Evolutionary conservation across 2,329 filamentous ascomycete species (phyloP), one percentile per base, ranked within the genome.

Genomic region (Talaromyces verruculosus): DNA sequence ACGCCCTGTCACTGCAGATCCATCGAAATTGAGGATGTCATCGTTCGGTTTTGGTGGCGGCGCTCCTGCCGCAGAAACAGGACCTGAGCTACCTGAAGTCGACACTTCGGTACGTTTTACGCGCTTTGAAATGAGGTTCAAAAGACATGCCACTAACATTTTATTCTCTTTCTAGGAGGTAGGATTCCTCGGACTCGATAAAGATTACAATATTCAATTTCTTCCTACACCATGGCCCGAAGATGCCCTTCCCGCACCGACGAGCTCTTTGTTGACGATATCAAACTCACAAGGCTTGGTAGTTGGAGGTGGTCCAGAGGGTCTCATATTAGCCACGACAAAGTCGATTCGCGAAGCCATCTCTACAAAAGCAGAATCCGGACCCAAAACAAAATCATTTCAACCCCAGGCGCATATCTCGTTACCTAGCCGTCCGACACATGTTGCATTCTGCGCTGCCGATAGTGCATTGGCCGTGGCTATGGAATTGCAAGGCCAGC

Each of bases 391-490:
- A 64, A 88, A 90, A 68, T 75, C 84, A 13, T 96, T 96, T 72
- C 82, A 87, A 67, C 90, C 93, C 2, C 88, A 94, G 75, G 82
- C 91, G 61, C 89, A 84, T 67, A 85, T 98, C 6, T 82, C 88
- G 1, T 84, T 96, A 72, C 87, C 91, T 10, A 85, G 88, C 73
- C 88, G 90, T 71, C 86, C 97, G 63, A 96, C 92, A 11, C 95
- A 99, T 76, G 84, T 99, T 22, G 88, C 89, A 17, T 99, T 99
- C 76, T 94, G 92, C 0, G 87, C 91, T n/a, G 91, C 96, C 72
- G 96, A 97, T 75, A 88, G 87, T 71, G 92, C 90, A 71, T 82
- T 99, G 67, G 86, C 97, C 41, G 82, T 97, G 30, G 92, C 92
- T 11, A 91, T 92, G 2, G 91, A 97, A 77, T 83, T 85, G 64